Base-by-base conservation (phyloP, 257 asterid species). In the Plantago elongata region DNA sequence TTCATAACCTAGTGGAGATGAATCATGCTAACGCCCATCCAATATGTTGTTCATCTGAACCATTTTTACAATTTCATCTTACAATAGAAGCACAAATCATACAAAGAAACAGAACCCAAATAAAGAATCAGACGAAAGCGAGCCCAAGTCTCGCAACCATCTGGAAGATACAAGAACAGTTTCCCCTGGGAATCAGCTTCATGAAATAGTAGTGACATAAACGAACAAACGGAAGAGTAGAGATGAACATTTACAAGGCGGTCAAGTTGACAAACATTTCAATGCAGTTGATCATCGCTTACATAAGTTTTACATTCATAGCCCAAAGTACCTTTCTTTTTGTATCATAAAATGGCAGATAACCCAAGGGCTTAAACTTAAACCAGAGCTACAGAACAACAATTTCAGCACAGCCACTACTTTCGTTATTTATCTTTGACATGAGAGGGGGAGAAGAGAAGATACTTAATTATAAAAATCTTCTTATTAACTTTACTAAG, bases 361-460 rank as follows among this genome's bases (percentile, higher is more conserved):
- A 54, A 51, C 61, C 67, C 5, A 34, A 34, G 40, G 40, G 40
- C 40, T 34, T 9, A 52, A 52, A 52, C 40, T 52, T 45, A 69
- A n/a, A 54, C 46, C 57, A 62, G 38, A 75, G 45, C 74, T 56
- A 67, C 77, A 75, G 62, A 77, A 43, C 73, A 77, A 43, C 73
- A 70, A 64, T 63, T 63, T 54, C 74, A 65, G 52, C 81, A 64
- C 59, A 30, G 69, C 67, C 69, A 66, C 60, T 30, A 71, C 14
- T 58, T 66, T 52, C 57, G 72, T 71, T 74, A 72, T 72, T 79
- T 74, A 70, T 61, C 69, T 71, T 52, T 76, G 60, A 63, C 67
- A 69, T 13, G 51, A 64, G 37, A 62, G 63, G 10, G 14, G n/a
- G 62, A 65, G 49, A 51, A 18, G 57, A 12, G 16, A 29, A 2